These are phyloP conservation scores for Dalbergia oliveri DNA, from an alignment of 306 rosid species.

Conservation along the genomic window DNA sequence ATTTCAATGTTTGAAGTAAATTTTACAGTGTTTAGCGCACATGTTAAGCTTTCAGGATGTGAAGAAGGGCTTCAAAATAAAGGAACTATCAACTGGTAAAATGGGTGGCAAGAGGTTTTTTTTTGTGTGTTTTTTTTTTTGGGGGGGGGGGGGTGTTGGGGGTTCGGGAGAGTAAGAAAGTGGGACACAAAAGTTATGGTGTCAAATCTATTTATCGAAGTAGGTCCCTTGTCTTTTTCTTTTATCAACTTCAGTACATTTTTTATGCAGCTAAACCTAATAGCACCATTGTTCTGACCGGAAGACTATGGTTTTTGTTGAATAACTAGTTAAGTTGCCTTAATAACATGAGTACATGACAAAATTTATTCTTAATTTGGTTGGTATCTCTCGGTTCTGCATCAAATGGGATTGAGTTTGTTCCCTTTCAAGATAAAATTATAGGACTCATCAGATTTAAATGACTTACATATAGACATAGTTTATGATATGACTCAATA, in stretches of 20 bases:
- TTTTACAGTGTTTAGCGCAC: background rate
- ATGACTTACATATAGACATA: background rate
- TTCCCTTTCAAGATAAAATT: background rate
- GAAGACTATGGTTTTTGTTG: background rate
- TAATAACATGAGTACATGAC: too few relatives aligned
- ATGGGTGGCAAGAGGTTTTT: too few relatives aligned
- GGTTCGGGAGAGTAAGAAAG: background rate
- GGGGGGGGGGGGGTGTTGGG: too few relatives aligned
- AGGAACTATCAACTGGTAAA: too few relatives aligned
- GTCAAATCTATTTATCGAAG: background rate
- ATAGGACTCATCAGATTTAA: background rate
- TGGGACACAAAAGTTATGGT: background rate
- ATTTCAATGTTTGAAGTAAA: too few relatives aligned
- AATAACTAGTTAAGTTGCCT: background rate
- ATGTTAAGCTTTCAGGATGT: too few relatives aligned
- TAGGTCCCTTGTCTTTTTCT: too few relatives aligned
- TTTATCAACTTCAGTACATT: too few relatives aligned
- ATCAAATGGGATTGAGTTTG: background rate
- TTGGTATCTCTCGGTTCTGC: background rate
- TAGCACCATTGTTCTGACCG: background rate
- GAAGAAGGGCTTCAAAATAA: conserved; percentile 23
- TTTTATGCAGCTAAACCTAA: background rate
- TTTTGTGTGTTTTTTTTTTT: too few relatives aligned
- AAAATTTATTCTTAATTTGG: background rate
- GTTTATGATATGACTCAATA: too few relatives aligned